Base-by-base conservation (phyloP, 2,329 filamentous ascomycete species). In the Waltergamsia citrina region DNA sequence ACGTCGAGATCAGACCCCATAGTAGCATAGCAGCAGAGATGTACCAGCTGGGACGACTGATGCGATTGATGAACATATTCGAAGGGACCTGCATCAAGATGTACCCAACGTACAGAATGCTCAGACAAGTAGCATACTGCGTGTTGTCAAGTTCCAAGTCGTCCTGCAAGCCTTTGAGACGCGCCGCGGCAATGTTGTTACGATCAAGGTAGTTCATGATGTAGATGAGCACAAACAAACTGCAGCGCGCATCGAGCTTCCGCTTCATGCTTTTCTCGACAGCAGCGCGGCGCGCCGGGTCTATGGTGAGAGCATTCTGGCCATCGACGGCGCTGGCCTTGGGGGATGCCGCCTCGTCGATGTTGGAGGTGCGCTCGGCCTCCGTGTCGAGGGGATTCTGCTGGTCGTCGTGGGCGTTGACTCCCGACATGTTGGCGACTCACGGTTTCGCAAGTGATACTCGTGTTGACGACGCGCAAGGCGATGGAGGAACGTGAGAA, bases 161-260 rank as follows among this genome's bases (percentile, higher is more conserved):
- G 7, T 63, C 60, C 37, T 81, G 71, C 15, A 85, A 59, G 6
- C 78, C 78, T 48, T 75, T 73, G 34, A 84, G 63, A 16, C 73
- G 67, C 2, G 80, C 80, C 1, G 77, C 69, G 3, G 77, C 77
- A 41, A 83, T 81, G 52, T 82, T 80, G 51, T 80, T 80, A 23
- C 76, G 63, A 46, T 81, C 76, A 20, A 78, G 63, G 53, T 84
- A 86, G 57, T 86, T 85, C 54, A 62, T 66, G 51, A 86, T 83
- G 48, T 85, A 86, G 60, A 86, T 82, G 42, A 85, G 52, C 31
- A 86, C 73, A 37, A 86, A 71, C 44, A 82, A 71, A 62, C 52
- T 78, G 61, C 53, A 86, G 39, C 81, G 69, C 15, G 68, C 45
- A 49, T 87, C 83, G 35, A 87, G 76, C 59, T 85, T 87, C 44